Percentiles rank a stretch among this genome's conserved stretches.
phyloP scores from a whole-genome alignment of 2,329 filamentous ascomycete genomes.

The Arthrinium phaeospermum region DNA sequence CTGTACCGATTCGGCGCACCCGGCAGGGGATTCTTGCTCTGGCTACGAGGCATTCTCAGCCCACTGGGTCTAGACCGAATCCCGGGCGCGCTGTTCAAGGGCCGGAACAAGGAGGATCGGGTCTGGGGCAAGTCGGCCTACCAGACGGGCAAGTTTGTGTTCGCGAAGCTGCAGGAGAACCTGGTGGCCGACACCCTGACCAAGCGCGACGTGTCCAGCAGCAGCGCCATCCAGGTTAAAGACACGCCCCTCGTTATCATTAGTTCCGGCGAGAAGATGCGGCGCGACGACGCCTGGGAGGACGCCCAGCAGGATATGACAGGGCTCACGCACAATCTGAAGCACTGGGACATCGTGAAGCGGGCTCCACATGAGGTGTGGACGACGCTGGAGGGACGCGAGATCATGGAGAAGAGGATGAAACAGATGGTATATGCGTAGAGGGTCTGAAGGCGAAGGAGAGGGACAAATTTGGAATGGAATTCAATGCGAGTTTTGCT shows the following conservation, averaged over 20 bases:
- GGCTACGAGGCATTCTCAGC: slow-evolving; percentile 84
- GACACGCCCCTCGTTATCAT: slow-evolving; percentile 80
- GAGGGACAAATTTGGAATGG: not conserved
- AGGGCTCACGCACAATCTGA: slow-evolving; percentile 76
- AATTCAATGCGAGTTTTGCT: not conserved
- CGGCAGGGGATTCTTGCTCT: slow-evolving; percentile 79
- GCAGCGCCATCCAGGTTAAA: slow-evolving; percentile 78
- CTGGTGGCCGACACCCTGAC: slow-evolving; percentile 86
- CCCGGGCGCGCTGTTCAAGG: slow-evolving; percentile 79
- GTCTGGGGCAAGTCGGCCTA: slow-evolving; percentile 82
- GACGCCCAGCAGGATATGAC: slow-evolving; percentile 84
- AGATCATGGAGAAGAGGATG: slow-evolving; percentile 80
- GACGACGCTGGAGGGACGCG: slow-evolving; percentile 73
- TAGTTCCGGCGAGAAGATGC: slow-evolving; percentile 77
- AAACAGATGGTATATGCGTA: slow-evolving; percentile 63
- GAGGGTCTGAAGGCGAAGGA: not conserved
- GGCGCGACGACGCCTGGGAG: slow-evolving; percentile 75
- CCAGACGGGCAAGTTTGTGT: slow-evolving; percentile 83
- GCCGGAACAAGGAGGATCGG: slow-evolving; percentile 80
- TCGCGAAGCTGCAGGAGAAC: slow-evolving; percentile 90
- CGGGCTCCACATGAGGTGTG: slow-evolving; percentile 88
- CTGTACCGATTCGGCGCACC: slow-evolving; percentile 71
- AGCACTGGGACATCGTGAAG: slow-evolving; percentile 86
- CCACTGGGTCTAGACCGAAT: slow-evolving; percentile 86
- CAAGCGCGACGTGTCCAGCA: slow-evolving; percentile 79